These are phyloP conservation scores for Rhizopus stolonifer DNA, from an alignment of 371 early-diverging fungal species.

Conservation along the genomic window DNA sequence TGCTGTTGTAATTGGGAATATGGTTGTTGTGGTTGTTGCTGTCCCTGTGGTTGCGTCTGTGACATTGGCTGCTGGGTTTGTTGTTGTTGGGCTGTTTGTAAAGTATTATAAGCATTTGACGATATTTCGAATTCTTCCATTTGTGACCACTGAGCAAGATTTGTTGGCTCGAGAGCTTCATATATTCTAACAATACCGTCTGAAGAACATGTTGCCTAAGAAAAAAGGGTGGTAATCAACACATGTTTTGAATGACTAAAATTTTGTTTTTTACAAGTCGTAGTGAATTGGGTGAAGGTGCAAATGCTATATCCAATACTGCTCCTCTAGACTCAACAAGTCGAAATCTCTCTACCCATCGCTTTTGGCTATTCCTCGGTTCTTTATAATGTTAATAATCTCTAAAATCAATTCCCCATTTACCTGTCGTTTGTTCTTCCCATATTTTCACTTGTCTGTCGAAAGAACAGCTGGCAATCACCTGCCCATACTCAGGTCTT, in stretches of 20 bases:
- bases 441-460: slow-evolving; percentile 89
- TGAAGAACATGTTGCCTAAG: slow-evolving; percentile 77
- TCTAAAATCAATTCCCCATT: neutral
- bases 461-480: slow-evolving; percentile 90
- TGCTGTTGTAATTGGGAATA: slow-evolving; percentile 6
- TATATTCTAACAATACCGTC: slow-evolving; percentile 91
- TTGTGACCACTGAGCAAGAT: slow-evolving; percentile 79
- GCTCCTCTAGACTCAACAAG: slow-evolving; percentile 73
- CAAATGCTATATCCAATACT: slow-evolving; percentile 88
- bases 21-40: slow-evolving; percentile 7
- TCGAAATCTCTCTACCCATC: slow-evolving; percentile 69
- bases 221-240: slow-evolving; percentile 7
- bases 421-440: slow-evolving; percentile 84
- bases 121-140: slow-evolving; percentile 67
- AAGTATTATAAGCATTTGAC: neutral
- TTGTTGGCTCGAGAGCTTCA: slow-evolving; percentile 84
- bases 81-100: neutral
- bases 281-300: slow-evolving; percentile 76
- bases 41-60: slow-evolving; percentile 4
- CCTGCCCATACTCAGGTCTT: slow-evolving; percentile 91
- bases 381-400: slow-evolving; percentile 31
- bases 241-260: neutral
- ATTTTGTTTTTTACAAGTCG: slow-evolving; percentile 65
- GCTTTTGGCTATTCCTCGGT: slow-evolving; percentile 62
- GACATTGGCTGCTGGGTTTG: neutral